Percentiles rank a stretch among this genome's conserved stretches.
Evolutionary conservation across 805 yeast genomes (phyloP).

Genomic region (Cyberlindnera veronae): DNA sequence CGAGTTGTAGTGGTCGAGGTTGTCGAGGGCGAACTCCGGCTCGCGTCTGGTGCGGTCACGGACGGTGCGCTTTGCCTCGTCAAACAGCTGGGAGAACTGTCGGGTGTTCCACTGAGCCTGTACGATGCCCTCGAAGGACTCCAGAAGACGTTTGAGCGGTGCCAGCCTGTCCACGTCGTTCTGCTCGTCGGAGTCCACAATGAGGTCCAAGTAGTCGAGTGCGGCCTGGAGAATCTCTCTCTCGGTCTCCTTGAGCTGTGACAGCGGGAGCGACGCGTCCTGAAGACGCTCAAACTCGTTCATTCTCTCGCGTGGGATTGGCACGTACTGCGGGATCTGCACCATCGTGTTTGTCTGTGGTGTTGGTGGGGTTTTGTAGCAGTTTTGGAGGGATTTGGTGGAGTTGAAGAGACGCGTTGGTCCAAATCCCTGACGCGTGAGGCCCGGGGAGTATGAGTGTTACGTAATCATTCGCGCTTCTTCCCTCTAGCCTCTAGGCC

Average conservation of each 20-base stretch:
- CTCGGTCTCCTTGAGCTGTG: constrained; percentile 10
- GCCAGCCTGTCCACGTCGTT: constrained; percentile 11
- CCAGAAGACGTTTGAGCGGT: constrained; percentile 10
- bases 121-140: constrained; percentile 19
- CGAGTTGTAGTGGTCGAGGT: constrained; percentile 9
- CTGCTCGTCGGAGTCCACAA: constrained; percentile 9
- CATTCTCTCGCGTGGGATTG: constrained; percentile 3
- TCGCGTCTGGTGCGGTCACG: constrained; percentile 2
- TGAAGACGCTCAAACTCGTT: constrained; percentile 7
- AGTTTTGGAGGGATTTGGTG: too few species aligned
- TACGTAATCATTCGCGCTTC: too few species aligned
- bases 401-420: too few species aligned
- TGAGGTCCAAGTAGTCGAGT: constrained; percentile 13
- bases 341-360: constrained; percentile 5
- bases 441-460: too few species aligned
- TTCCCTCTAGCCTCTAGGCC: too few species aligned
- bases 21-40: constrained; percentile 14
- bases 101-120: constrained; percentile 14
- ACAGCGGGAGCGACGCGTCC: constrained; percentile 4
- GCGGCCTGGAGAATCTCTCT: constrained; percentile 15
- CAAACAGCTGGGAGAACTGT: constrained; percentile 15
- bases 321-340: constrained; percentile 13
- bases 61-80: constrained; percentile 11
- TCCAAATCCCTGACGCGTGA: too few species aligned
- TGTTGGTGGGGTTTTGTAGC: too few species aligned